These are phyloP conservation scores for Populus davidiana DNA, from an alignment of 345 rosid genomes.

Conservation along the genomic window DNA sequence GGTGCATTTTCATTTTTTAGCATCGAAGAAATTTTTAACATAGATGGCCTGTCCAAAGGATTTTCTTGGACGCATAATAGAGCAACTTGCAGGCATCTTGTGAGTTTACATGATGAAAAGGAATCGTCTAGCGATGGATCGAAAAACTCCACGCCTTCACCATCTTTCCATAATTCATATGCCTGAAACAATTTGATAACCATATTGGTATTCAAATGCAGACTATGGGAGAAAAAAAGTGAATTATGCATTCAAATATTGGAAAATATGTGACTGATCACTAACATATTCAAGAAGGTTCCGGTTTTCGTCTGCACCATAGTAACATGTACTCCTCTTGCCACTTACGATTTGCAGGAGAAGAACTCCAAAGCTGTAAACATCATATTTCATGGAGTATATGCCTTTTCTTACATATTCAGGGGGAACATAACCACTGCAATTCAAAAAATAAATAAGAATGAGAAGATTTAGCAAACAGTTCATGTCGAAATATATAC, in stretches of 20 bases:
- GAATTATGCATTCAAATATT: not conserved
- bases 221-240: too few relatives aligned
- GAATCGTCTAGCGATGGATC: slow-evolving; percentile 20
- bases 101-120: slow-evolving; percentile 3
- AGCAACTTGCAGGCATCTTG: slow-evolving; percentile 21
- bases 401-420: slow-evolving; percentile 45
- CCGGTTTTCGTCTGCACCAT: slow-evolving; percentile 19
- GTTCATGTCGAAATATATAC: too few relatives aligned
- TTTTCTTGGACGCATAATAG: slow-evolving; percentile 26
- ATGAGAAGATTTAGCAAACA: not conserved
- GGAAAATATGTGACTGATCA: slow-evolving; percentile 2
- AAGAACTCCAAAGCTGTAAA: slow-evolving; percentile 53
- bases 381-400: slow-evolving; percentile 48
- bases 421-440: slow-evolving; percentile 51
- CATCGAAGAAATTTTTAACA: slow-evolving; percentile 16
- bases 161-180: slow-evolving; percentile 19
- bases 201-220: not conserved
- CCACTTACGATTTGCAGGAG: slow-evolving; percentile 49
- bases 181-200: slow-evolving; percentile 7
- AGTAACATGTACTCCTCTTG: slow-evolving; percentile 27
- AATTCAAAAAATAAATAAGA: not conserved
- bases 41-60: slow-evolving; percentile 25
- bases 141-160: slow-evolving; percentile 13
- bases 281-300: slow-evolving; percentile 16
- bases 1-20: slow-evolving; percentile 10